Conservation (phyloP, 2,329 filamentous ascomycete species). For the Colletotrichum magnum region DNA sequence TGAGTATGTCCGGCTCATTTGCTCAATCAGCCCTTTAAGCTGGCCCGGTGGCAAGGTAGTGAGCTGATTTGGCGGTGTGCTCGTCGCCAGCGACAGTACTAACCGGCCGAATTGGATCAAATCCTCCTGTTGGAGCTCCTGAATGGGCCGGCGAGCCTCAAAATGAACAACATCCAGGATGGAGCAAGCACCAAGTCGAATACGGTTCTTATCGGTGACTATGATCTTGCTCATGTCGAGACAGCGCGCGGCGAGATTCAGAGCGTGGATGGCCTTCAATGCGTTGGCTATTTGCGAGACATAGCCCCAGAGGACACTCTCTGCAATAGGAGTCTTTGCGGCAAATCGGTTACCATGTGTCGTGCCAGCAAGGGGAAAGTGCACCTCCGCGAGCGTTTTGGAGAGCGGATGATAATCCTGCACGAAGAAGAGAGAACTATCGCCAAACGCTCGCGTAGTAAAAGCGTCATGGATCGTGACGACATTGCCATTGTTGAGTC, state of each 20-base stretch:
- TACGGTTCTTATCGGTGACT: constrained; percentile 89
- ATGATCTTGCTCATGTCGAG: constrained; percentile 92
- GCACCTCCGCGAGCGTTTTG: constrained; percentile 89
- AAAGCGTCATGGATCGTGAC: constrained; percentile 94
- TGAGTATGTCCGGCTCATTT: constrained; percentile 83
- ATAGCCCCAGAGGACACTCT: constrained; percentile 90
- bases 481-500: constrained; percentile 83
- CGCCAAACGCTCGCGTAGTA: constrained; percentile 91
- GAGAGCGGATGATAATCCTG: constrained; percentile 94
- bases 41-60: constrained; percentile 76
- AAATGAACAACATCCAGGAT: constrained; percentile 91
- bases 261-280: constrained; percentile 86
- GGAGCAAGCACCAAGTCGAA: constrained; percentile 89
- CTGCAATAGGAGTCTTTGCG: constrained; percentile 68
- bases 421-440: constrained; percentile 94
- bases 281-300: constrained; percentile 92
- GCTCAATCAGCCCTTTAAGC: constrained; percentile 79
- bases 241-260: constrained; percentile 86
- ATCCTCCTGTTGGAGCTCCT: constrained; percentile 90
- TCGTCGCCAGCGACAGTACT: constrained; percentile 85
- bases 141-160: constrained; percentile 76
- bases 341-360: constrained; percentile 61
- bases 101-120: constrained; percentile 87
- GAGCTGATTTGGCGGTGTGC: constrained; percentile 67
- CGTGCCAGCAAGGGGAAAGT: constrained; percentile 65